Conservation (phyloP, 768 basidiomycete genomes). For the Suillus bovinus region DNA sequence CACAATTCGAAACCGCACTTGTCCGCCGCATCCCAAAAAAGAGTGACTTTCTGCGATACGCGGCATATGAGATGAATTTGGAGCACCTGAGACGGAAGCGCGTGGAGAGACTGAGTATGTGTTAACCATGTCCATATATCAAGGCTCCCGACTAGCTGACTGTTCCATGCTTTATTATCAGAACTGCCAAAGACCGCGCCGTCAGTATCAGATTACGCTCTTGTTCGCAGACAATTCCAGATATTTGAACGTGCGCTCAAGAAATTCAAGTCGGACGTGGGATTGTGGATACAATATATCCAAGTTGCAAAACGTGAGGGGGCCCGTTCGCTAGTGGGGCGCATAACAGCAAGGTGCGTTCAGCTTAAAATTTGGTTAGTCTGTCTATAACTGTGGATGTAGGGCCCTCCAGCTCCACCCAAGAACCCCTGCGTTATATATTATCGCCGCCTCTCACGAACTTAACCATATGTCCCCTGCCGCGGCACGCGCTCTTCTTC, state of each 20-base stretch:
- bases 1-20: slow-evolving; percentile 79
- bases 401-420: slow-evolving; percentile 91
- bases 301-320: slow-evolving; percentile 79
- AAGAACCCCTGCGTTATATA: slow-evolving; percentile 72
- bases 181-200: slow-evolving; percentile 40
- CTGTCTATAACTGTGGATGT: slow-evolving; percentile 1
- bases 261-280: slow-evolving; percentile 87
- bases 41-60: slow-evolving; percentile 87
- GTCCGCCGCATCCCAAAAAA: slow-evolving; percentile 85
- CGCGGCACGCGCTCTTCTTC: slow-evolving; percentile 80
- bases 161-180: slow-evolving; percentile 14
- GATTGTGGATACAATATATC: slow-evolving; percentile 88
- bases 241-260: slow-evolving; percentile 89
- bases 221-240: slow-evolving; percentile 82
- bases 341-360: slow-evolving; percentile 77
- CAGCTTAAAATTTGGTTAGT: background rate
- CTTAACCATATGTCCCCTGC: slow-evolving; percentile 69
- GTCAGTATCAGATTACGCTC: slow-evolving; percentile 80
- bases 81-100: slow-evolving; percentile 81
- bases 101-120: slow-evolving; percentile 67
- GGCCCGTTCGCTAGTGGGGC: slow-evolving; percentile 75
- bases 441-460: slow-evolving; percentile 84
- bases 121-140: slow-evolving; percentile 9
- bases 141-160: background rate
- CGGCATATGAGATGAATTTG: slow-evolving; percentile 87